A percentile compares a stretch with the other conserved stretches of the same genome.
These are phyloP conservation scores for Paxillus involutus DNA, from an alignment of 768 basidiomycete genomes.

Conservation along the genomic window DNA sequence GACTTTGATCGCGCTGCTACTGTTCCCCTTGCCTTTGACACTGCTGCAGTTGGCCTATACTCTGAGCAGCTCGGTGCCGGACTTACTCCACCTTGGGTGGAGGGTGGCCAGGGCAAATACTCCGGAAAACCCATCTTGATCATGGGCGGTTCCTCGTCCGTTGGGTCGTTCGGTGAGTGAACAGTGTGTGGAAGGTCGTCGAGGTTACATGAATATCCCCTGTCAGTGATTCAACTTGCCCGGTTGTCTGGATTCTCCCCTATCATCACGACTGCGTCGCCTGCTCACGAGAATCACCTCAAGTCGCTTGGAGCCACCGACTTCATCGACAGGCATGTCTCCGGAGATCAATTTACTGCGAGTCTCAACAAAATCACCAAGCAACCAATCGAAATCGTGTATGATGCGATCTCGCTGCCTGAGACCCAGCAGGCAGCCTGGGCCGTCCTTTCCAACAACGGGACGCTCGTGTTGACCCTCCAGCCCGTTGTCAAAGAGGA, in stretches of 20 bases:
- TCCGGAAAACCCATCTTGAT: conserved; percentile 43
- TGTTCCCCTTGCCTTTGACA: conserved; percentile 47
- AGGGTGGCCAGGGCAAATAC: conserved; percentile 36
- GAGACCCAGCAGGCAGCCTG: conserved; percentile 37
- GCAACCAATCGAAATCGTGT: conserved; percentile 18
- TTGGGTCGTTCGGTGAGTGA: conserved; percentile 46
- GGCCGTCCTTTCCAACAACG: conserved; percentile 32
- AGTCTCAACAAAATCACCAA: conserved; percentile 27
- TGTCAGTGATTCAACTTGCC: conserved; percentile 40
- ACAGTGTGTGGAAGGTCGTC: not conserved
- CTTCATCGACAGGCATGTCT: conserved; percentile 34
- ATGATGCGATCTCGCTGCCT: conserved; percentile 32
- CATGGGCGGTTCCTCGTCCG: conserved; percentile 48
- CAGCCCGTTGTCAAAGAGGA: conserved; percentile 21
- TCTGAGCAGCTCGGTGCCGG: conserved; percentile 36
- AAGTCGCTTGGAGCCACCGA: conserved; percentile 40
- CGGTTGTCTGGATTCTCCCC: conserved; percentile 40
- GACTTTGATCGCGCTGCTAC: conserved; percentile 46
- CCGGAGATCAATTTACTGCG: conserved; percentile 11
- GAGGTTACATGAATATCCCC: not conserved
- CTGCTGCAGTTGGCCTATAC: conserved; percentile 49
- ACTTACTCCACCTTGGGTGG: conserved; percentile 36
- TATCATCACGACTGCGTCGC: conserved; percentile 40
- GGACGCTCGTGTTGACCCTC: conserved; percentile 32
- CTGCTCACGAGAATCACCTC: conserved; percentile 28